Evolutionary conservation across 345 rosid genomes (phyloP), one percentile per base, ranked within the genome.

Genomic region (Brassica carinata): DNA sequence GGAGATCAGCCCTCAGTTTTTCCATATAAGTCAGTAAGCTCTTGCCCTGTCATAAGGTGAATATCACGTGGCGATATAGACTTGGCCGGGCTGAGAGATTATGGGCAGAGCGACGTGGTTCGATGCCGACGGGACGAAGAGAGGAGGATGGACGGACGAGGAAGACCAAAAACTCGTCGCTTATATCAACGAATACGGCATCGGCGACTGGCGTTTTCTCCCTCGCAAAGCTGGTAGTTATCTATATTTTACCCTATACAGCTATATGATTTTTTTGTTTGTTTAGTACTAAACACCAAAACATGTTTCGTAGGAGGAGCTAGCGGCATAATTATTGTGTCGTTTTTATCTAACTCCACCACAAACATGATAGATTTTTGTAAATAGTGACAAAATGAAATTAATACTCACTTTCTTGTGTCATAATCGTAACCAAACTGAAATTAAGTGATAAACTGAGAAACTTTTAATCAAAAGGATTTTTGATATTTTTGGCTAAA

Each of bases 71-170:
- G 18, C 1, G 26, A 15, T 17, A 58, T 59, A 17, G 3, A 18
- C 29, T 17, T 68, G 43, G 61, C 61, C 5, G 8, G 67, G 15
- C 48, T 19, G 59, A 34, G 38, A 23, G 8, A 9, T 59, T 17
- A 78, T 80, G 83, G 83, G 83, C 14, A 74, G 83, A 34, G 68
- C 71, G 45, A 80, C 71, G 13, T 74, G 83, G 83, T 74, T 63
- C 18, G 67, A 63, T 13, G 67, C 27, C 69, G 79, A 80, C 67
- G 75, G 83, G 67, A 81, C 86, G 62, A 93, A 86, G 87, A 91
- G 85, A 73, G 98, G 98, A 57, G 93, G 90, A 5, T 91, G 98
- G 97, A 86, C 89, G 8, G 85, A 80, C 0, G 93, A 91, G 78
- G 97, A 91, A 82, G 97, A 93, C 64, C 78, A 82, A 64, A 89